Base-by-base conservation (phyloP, 331 rosid species). In the Rosa hybrid region DNA sequence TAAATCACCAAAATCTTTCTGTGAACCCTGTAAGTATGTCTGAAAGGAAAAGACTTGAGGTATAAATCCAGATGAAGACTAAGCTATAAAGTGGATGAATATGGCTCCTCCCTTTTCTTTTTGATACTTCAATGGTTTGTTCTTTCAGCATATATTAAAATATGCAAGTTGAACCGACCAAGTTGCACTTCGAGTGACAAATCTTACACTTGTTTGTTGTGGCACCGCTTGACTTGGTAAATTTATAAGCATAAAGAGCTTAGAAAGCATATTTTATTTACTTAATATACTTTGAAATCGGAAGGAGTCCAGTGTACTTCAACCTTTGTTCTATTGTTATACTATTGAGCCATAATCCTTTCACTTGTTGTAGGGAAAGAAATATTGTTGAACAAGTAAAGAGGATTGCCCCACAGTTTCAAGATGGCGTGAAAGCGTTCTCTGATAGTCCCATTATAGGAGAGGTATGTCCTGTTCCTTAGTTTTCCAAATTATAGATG, bases 401-500 rank as follows among this genome's bases (percentile, higher is more conserved):
- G 77, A 89, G 83, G 60, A 81, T 95, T 42, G 38, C 97, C 30
- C 94, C 94, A 45, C 88, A 70, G 81, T 95, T 95, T 80, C 99
- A 95, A 86, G 98, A 93, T 77, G 98, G 98, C 46, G 0, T 95
- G 65, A 95, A 88, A 87, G 90, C 98, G 49, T 91, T 81, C 70
- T 81, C 92, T 27, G 89, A 88, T 69, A 93, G 98, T 80, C 98
- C 97, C 48, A 90, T 95, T 79, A 83, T 95, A 59, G 98, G 99
- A 80, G 99, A 95, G 98, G 99, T 95, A 86, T 25, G 39, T 78
- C 48, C 71, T 2, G 67, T 87, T 71, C 12, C 77, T 64, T 16
- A n/a, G 25, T 25, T 68, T 72, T 86, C 68, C 16, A 21, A 42
- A 25, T 38, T n/a, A 38, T 69, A 72, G 77, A 63, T 11, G 59